Base-by-base conservation (phyloP, 306 rosid species). In the Cyamopsis tetragonoloba region DNA sequence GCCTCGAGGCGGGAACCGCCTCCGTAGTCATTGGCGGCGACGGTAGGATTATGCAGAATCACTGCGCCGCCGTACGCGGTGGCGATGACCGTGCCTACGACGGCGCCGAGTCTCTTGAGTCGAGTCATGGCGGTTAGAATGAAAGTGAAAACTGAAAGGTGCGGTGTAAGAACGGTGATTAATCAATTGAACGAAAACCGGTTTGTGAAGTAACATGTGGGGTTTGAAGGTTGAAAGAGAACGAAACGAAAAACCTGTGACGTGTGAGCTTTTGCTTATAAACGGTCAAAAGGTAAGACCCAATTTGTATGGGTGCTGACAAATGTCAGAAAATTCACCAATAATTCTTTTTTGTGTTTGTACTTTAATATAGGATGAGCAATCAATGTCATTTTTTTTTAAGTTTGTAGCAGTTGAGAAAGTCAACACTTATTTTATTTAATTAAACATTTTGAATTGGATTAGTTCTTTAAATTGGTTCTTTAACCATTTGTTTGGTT, bases 1-100 rank as follows among this genome's bases (percentile, higher is more conserved):
- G 77, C 43, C 2, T 80, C 73, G 2, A 86, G 48, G 12, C 80
- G 73, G 20, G 83, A 26, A 0, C 71, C 55, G 22, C 81, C 63
- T 3, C 89, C 85, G 26, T 64, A 71, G 58, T 88, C 95, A 49
- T 43, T 79, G 72, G 79, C 4, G 23, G 97, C 65, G 67, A 80
- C 12, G 4, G 82, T 79, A 49, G 79, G 76, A n/a, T 12, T 60
- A 23, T 83, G 75, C 41, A 88, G 69, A 6, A 90, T 32, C n/a
- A 81, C 7, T 0, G 91, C 39, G 2, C 92, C 91, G 9, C 93
- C 87, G 57, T 78, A 57, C 0, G 86, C 86, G 18, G 86, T 54
- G 28, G 88, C 95, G 6, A 87, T 27, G 0, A 77, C 81, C 1
- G 83, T 80, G 6, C 72, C 81, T 18, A 78, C 81, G 18, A 79